Conservation (phyloP, 257 asterid genomes). For the Solanum okadae region DNA sequence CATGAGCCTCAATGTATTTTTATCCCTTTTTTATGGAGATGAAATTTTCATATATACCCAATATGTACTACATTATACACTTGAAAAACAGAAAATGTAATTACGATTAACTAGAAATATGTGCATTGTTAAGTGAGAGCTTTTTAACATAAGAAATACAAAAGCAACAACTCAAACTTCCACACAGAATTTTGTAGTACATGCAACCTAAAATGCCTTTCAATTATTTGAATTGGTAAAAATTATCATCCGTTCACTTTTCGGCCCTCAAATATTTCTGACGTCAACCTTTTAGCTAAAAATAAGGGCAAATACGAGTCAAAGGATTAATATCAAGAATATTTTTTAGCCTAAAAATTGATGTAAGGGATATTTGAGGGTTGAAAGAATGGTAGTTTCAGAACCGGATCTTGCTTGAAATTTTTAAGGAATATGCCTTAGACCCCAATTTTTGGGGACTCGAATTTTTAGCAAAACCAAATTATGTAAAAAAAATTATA, state of each 20-base stretch:
- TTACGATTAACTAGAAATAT: neutral
- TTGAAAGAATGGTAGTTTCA: neutral
- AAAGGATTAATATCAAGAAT: too few species aligned
- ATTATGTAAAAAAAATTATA: neutral
- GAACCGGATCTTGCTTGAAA: neutral
- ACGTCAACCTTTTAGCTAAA: neutral
- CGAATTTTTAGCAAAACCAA: neutral
- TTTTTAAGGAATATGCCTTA: neutral
- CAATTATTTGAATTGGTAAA: too few species aligned
- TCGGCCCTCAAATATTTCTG: neutral
- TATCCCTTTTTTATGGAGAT: neutral
- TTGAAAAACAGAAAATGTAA: neutral
- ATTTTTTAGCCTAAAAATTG: too few species aligned
- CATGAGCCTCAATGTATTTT: neutral
- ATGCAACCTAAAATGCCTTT: neutral
- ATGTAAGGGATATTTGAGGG: neutral
- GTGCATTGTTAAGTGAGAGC: neutral
- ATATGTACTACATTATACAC: neutral
- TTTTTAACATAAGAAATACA: neutral
- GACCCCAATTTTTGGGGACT: neutral
- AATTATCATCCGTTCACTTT: too few species aligned
- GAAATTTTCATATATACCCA: neutral
- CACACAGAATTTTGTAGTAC: neutral
- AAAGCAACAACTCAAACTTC: neutral
- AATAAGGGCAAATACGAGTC: too few species aligned